These are phyloP conservation scores for Hibiscus mutabilis DNA, from an alignment of 345 rosid genomes.

Conservation along the genomic window DNA sequence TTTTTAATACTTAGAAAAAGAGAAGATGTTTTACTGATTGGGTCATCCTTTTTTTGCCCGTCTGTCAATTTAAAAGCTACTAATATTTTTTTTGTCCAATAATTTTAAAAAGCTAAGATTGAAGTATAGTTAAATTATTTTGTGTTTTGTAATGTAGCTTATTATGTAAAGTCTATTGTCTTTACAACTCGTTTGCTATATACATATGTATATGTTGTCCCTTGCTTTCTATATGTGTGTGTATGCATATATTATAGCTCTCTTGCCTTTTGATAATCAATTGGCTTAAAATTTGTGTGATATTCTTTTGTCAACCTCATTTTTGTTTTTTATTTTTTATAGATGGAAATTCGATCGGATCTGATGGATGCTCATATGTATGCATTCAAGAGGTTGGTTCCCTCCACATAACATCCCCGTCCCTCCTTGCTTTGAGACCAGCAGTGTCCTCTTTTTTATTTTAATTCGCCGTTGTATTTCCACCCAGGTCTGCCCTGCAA, in stretches of 20 bases:
- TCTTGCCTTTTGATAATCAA: neutral
- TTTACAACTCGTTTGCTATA: neutral
- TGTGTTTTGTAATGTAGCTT: neutral
- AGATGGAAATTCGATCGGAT: slow-evolving; percentile 96
- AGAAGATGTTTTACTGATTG: neutral
- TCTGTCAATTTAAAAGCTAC: neutral
- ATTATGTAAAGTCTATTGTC: neutral
- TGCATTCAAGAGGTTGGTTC: slow-evolving; percentile 83
- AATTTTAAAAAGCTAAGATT: neutral
- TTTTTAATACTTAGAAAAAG: neutral
- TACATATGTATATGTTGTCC: neutral
- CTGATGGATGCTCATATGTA: slow-evolving; percentile 96
- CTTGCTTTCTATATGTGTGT: neutral
- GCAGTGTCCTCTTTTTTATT: neutral
- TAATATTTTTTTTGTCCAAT: neutral
- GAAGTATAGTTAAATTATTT: neutral
- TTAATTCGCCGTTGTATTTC: slow-evolving; percentile 1
- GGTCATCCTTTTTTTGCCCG: neutral
- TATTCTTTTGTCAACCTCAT: slow-evolving; percentile 12
- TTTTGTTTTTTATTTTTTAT: slow-evolving; percentile 21
- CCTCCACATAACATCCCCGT: slow-evolving; percentile 4
- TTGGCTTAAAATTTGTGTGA: neutral
- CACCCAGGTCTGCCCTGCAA: slow-evolving; percentile 65
- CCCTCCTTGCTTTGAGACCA: neutral
- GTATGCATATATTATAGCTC: neutral